Base-by-base conservation (phyloP, 2,329 filamentous ascomycete genomes). In the Atkinsonella texensis region DNA sequence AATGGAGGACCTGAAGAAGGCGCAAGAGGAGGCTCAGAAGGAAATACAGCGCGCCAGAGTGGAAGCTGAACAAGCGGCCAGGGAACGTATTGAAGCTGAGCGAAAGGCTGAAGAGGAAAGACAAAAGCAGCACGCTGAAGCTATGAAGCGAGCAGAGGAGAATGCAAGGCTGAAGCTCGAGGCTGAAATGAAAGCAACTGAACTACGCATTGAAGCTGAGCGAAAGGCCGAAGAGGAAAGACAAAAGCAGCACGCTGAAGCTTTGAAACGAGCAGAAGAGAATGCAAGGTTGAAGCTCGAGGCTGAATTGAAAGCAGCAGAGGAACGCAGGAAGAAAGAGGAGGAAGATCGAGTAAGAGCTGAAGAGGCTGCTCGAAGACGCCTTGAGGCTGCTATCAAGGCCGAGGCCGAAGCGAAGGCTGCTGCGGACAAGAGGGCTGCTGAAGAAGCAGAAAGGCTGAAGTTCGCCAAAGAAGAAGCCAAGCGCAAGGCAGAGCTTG, bases 31-130 rank as follows among this genome's bases (percentile, higher is more conserved):
- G 48, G 69, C 71, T 1, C 65, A 68, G 50, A 67, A 68, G 54
- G 72, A 77, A 52, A 70, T 78, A 5, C 74, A 75, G 51, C 67
- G 66, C 23, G 74, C 74, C 7, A 70, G 63, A 53, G 62, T 59
- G 17, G 74, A 76, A 35, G 74, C 74, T 2, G 73, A 75, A 54
- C 65, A 62, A 39, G 65, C 64, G 2, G 71, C 74, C 2, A 60
- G 67, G 35, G 68, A 66, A 56, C 74, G 73, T 42, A 72, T 74
- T 17, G 71, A 73, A 46, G 70, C 69, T 5, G 66, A 70, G 47
- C 60, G 64, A 13, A 73, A 70, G 58, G 65, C 71, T 3, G 73
- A 73, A 32, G 74, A 75, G 39, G 75, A 76, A 39, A 65, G 70
- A 55, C 56, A 68, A 52, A 68, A 62, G 48, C 54, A 58, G 45